Evolutionary conservation across 805 yeast genomes (phyloP), one percentile per base, ranked within the genome.

Genomic region (Maudiozyma turicensis): DNA sequence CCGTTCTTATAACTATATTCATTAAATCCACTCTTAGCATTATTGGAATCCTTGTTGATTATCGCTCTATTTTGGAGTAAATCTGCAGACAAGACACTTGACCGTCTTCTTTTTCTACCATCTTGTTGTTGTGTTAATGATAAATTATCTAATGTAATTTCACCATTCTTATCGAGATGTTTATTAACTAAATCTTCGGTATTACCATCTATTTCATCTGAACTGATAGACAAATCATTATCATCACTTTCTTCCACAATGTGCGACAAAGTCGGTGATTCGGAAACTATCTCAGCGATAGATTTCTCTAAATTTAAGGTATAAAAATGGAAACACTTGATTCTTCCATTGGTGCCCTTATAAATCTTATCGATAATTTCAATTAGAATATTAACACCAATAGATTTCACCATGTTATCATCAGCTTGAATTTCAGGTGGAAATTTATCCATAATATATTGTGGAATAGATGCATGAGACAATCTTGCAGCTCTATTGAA

Each of bases 281-380:
- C 72, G 46, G 83, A 81, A 6, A 93, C 77, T 40, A 93, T 81
- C 54, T 85, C 84, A 1, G 96, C 96, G 40, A 89, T 82, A 1
- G 96, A 86, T 62, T 88, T 88, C 66, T 93, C 99, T 63, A 93
- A 74, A 63, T 93, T 93, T 56, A 93, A 75, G 0, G 96, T 86
- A 64, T 91, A 93, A 66, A 93, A 89, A 65, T 93, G 99, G 70
- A 85, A 84, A 2, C 96, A 95, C 52, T 77, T 78, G n/a, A 84
- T 71, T 44, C 82, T 69, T 10, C 79, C 78, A 29, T 73, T 61
- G 0, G 89, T 78, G 44, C 73, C 71, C 2, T 67, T 55, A 57
- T 76, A 72, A 30, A 89, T 74, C 47, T 73, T 70, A 32, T 77
- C 72, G 41, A 90, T 76, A 48, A 87, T 80, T 28, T 82, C 80